Base-by-base conservation (phyloP, 371 early-diverging fungal species). In the Thermomucor indicae-seudaticae region DNA sequence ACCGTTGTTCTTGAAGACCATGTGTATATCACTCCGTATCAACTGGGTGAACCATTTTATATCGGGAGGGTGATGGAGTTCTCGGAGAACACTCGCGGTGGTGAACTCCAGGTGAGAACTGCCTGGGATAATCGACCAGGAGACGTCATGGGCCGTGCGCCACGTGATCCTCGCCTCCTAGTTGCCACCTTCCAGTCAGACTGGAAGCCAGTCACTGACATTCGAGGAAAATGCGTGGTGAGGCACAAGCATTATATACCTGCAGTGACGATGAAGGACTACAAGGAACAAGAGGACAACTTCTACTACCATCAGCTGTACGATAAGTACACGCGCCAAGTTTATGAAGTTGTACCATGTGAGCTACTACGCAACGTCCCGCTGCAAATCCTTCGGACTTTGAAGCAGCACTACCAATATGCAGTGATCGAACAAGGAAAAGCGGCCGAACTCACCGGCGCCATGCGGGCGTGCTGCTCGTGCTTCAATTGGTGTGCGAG, bases 171-270 rank as follows among this genome's bases (percentile, higher is more conserved):
- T 28, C 78, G 87, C 4, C 66, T 87, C 4, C 66, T 94, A 23
- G 74, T 92, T 6, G 94, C 94, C 6, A 89, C 90, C 25, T 92
- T 94, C 92, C 86, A 93, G 68, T 83, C 88, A 12, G 93, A 92
- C 56, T 58, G 89, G 58, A 86, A 90, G 48, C 89, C 91, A n/a
- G 71, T 92, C 1, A 74, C 86, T 7, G 76, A 83, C 48, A 91
- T 94, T 59, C 79, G 83, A 35, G 91, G 91, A 37, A 89, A 86
- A 51, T 93, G 93, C 59, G 60, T 57, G 19, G 86, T 93, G 20
- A 65, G 67, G 7, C 93, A 94, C 55, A 73, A 72, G 10, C 53
- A 80, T 32, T 81, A 90, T 51, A 83, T 93, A 31, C 61, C 70
- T 19, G 57, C 64, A 27, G 67, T 65, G 4, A 72, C 81, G 34